Base-by-base conservation (phyloP, 768 basidiomycete species). In the Lactifluus echinatus region DNA sequence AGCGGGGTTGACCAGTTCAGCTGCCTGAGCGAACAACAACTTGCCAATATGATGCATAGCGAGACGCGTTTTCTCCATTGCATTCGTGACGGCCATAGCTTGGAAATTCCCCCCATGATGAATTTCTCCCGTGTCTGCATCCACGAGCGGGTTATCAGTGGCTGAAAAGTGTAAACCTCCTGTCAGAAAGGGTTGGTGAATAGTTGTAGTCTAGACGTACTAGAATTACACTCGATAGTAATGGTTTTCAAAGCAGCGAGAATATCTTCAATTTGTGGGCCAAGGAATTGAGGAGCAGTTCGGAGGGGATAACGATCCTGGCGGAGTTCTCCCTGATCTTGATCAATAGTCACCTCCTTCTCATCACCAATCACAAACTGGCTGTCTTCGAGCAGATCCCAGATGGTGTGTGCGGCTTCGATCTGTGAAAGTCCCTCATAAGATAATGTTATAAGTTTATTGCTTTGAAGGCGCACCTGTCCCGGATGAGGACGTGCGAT, bases 71-170 rank as follows among this genome's bases (percentile, higher is more conserved):
- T 90, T 89, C 68, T 93, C 90, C 87, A 92, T 91, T 12, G 84
- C 82, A 54, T 88, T 90, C 8, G 88, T 88, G 39, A 93, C 82
- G 3, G 88, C 76, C 78, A 89, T 86, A 0, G 89, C 88, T 67
- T 93, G 90, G 80, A 93, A 93, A 68, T 93, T 93, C 15, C 91
- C 91, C 29, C 89, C 91, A 55, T 91, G 79, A 68, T 91, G 87
- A 19, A 91, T 75, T 50, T 72, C 73, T 2, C 82, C 81, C 5
- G 79, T 79, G 63, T 82, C 76, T 40, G 76, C 76, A 59, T 93
- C 87, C 37, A 92, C 75, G 8, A 93, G 78, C 1, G 91, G 91
- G 66, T 93, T 93, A 67, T 93, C 91, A 4, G 91, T 93, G 19
- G 91, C 85, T 87, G 59, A n/a, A n/a, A 59, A 58, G 26, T 8